Percentiles rank a stretch among this genome's conserved stretches.
Evolutionary conservation across 306 rosid species (phyloP).

Genomic region (Leucaena leucocephala): DNA sequence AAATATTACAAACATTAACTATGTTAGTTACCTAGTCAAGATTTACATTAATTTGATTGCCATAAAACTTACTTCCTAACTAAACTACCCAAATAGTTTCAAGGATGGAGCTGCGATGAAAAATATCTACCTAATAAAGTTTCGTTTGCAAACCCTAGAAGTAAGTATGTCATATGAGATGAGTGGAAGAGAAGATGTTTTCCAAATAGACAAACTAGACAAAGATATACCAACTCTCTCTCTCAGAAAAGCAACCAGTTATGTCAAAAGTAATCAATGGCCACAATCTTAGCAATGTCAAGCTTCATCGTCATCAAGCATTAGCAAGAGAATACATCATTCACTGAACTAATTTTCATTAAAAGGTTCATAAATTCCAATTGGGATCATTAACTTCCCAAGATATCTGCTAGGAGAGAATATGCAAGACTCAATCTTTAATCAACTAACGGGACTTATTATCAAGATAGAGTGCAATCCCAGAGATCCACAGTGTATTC

Average conservation of each 20-base stretch:
- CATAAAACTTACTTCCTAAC: conserved; percentile 13
- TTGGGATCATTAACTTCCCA: background rate
- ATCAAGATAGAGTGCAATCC: conserved; percentile 1
- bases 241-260: conserved; percentile 4
- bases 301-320: background rate
- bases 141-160: background rate
- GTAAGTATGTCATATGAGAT: background rate
- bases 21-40: background rate
- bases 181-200: background rate
- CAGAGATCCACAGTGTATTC: background rate
- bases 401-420: conserved; percentile 32
- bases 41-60: conserved; percentile 1
- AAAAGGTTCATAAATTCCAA: conserved; percentile 11
- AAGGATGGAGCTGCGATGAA: conserved; percentile 26
- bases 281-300: conserved; percentile 3
- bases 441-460: background rate
- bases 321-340: background rate
- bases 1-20: conserved; percentile 21
- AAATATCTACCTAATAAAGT: conserved; percentile 11
- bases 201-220: conserved; percentile 2
- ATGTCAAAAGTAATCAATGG: conserved; percentile 15
- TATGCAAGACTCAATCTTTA: conserved; percentile 4
- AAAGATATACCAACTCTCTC: conserved; percentile 22
- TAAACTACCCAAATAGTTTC: conserved; percentile 23
- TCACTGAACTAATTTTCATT: background rate